These are phyloP conservation scores for Eucalyptus lansdowneana DNA, from an alignment of 345 rosid genomes.

Conservation along the genomic window DNA sequence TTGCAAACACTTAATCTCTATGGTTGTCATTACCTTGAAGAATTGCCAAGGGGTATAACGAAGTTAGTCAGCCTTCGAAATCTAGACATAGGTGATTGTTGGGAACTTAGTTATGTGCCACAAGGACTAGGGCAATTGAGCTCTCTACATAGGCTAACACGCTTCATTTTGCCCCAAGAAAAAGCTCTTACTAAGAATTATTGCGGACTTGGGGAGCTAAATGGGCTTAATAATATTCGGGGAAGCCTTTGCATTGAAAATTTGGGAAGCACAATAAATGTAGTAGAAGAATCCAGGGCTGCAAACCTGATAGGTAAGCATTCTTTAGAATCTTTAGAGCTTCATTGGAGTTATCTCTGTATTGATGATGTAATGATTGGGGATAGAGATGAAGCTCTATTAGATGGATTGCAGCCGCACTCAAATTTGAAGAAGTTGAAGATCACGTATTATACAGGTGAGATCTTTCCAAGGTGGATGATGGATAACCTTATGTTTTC, in stretches of 20 bases:
- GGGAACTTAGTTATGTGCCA: not conserved
- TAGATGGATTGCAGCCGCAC: not conserved
- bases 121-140: not conserved
- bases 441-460: rapidly evolving
- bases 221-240: not conserved
- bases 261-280: not conserved
- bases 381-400: not conserved
- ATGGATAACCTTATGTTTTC: not conserved
- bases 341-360: not conserved
- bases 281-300: not conserved
- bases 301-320: not conserved
- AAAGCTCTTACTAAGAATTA: not conserved
- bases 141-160: not conserved
- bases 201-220: not conserved
- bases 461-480: not conserved
- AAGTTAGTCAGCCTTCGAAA: not conserved
- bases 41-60: not conserved
- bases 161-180: not conserved
- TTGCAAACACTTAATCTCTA: not conserved
- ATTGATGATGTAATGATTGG: not conserved
- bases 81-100: not conserved
- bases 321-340: not conserved
- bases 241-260: not conserved
- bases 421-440: not conserved
- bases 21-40: not conserved